Evolutionary conservation across 1,284 basidiomycete species (phyloP), one percentile per base, ranked within the genome.

Genomic region (Ganoderma lucidum): DNA sequence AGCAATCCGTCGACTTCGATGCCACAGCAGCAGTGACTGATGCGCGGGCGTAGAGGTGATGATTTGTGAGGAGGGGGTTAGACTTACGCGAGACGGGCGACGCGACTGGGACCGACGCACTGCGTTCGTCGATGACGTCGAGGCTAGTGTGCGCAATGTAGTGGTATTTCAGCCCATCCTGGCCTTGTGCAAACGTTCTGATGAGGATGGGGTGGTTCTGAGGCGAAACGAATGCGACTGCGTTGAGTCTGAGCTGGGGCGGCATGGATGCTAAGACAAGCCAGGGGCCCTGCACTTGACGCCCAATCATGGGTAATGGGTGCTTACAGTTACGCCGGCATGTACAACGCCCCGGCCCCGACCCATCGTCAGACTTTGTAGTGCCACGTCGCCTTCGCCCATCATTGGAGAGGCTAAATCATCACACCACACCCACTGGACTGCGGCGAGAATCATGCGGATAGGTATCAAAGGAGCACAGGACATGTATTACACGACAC

Each of bases 121-220:
- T 78, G 70, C 91, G 88, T 83, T 94, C 93, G 75, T 94, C 93
- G 75, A 94, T 88, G 67, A 94, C 88, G 79, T 94, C 93, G 75
- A 94, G 79, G 71, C 90, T 91, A 28, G 92, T 94, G 76, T 94
- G 93, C 0, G 93, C 92, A 70, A 94, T 89, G 74, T 94, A 94
- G 79, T 94, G 92, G 73, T 93, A 93, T 76, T 93, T 94, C 70
- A 94, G 84, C 66, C 91, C 89, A 75, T 92, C 89, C 71, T 89
- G 86, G 3, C 77, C 73, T 62, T 77, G 76, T n/a, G 83, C 81
- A 77, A 93, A 93, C 1, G 89, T 88, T 61, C 89, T 89, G 68
- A 94, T 86, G 72, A 94, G 83, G 69, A 94, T 93, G 19, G 93
- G 93, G 70, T 93, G 89, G 77, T 93, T 94, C 76, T 92, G 90